Evolutionary conservation across 257 asterid genomes (phyloP).

Genomic region (Anisodus tanguticus): DNA sequence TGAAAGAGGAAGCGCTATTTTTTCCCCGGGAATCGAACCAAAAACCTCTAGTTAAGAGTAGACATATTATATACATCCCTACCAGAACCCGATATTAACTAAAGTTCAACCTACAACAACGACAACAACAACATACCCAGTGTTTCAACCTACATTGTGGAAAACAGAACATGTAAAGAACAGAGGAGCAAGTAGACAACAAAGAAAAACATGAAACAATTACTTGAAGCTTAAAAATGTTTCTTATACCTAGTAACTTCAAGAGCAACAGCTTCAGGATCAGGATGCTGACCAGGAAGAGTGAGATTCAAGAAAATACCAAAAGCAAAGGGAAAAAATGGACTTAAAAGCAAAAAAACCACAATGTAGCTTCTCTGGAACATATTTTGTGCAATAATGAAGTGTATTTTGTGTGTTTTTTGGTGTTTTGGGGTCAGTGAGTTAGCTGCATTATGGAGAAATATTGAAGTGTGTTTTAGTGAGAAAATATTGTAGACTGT

Average conservation of each 20-base stretch:
- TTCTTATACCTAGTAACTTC: constrained; percentile 42
- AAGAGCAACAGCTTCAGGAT: constrained; percentile 51
- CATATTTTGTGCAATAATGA: constrained; percentile 30
- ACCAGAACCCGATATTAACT: too few relatives aligned
- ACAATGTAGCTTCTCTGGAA: constrained; percentile 42
- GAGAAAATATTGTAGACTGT: background rate
- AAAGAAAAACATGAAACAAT: background rate
- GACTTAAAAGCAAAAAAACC: constrained; percentile 20
- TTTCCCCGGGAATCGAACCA: too few relatives aligned
- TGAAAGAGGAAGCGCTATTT: too few relatives aligned
- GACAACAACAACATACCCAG: too few relatives aligned
- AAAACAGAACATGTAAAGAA: background rate
- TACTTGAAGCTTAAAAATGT: background rate
- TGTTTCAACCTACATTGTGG: background rate
- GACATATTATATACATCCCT: too few relatives aligned
- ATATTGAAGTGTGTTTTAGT: background rate
- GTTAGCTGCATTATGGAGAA: constrained; percentile 3
- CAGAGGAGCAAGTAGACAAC: background rate
- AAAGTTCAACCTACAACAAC: too few relatives aligned
- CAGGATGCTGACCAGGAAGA: constrained; percentile 58
- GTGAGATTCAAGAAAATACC: constrained; percentile 38
- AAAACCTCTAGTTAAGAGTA: too few relatives aligned
- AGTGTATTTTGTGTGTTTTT: background rate
- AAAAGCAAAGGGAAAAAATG: constrained; percentile 22
- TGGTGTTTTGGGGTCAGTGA: background rate